Base-by-base conservation (phyloP, 805 yeast species). In the Saccharomyces mikatae region DNA sequence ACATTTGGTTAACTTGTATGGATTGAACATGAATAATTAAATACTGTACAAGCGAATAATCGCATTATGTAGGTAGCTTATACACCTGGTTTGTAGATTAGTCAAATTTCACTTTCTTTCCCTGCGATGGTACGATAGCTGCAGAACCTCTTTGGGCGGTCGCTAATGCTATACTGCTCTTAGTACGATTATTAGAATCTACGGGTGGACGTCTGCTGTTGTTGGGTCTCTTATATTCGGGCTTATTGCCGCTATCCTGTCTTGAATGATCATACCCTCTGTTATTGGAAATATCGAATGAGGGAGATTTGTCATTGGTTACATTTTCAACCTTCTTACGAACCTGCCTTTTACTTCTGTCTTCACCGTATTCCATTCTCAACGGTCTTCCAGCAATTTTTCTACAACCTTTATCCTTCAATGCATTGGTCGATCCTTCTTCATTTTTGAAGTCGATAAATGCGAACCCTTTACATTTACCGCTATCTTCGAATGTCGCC, bases 401-500 rank as follows among this genome's bases (percentile, higher is more conserved):
- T 63, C 80, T 80, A 61, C 87, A 82, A 32, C 78, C 63, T 68
- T 82, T 84, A 59, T 89, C 92, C 60, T 80, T 82, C 58, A 94
- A 74, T 0, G 97, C 98, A 41, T 76, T 76, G 0, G 94, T 87
- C 30, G 97, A 91, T 8, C 94, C 91, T 41, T 80, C 82, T 58
- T 86, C 88, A 59, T 83, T 84, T 58, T 76, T 80, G 73, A 91
- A 92, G 70, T 92, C 98, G 36, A 92, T 74, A 65, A 94, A 92
- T 1, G 96, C 90, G 74, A 92, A 92, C 1, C 98, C 98, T 71
- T 94, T 94, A 76, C 98, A 92, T 68, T 91, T 92, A 1, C 97
- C 98, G 51, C 87, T 75, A 68, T 92, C 99, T 72, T 94, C 90
- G 71, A 92, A 92, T n/a, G 99, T 91, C 3, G 98, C 98, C 95